phyloP scores from a whole-genome alignment of 2,329 filamentous ascomycete species.

The Aspergillus transmontanensis region DNA sequence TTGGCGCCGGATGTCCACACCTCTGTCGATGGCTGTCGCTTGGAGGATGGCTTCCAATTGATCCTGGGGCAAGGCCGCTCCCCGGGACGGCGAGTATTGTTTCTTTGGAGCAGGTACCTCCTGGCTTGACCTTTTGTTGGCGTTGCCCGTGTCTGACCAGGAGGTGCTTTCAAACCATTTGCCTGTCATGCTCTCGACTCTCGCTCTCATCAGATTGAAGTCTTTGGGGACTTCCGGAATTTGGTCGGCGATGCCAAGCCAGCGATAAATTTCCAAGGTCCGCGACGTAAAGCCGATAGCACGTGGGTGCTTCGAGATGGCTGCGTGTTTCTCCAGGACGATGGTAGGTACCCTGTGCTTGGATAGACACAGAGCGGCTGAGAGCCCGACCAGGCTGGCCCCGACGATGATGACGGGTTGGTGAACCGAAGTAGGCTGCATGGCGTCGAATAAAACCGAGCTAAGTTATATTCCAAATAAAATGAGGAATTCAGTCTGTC shows the following conservation, averaged over 20 bases:
- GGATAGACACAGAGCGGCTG: constrained; percentile 41
- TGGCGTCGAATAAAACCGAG: neutral
- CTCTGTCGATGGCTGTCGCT: constrained; percentile 32
- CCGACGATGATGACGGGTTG: constrained; percentile 41
- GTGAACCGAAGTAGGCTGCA: neutral
- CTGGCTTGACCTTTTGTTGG: neutral
- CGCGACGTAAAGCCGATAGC: constrained; percentile 41
- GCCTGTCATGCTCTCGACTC: constrained; percentile 23
- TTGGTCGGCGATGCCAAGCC: constrained; percentile 29
- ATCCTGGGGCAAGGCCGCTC: constrained; percentile 42
- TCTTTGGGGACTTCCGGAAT: constrained; percentile 19
- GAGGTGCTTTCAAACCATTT: constrained; percentile 22
- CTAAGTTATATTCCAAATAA: neutral
- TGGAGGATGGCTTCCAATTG: constrained; percentile 44
- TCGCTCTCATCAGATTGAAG: constrained; percentile 25
- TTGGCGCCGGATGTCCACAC: constrained; percentile 39
- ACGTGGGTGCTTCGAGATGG: constrained; percentile 41
- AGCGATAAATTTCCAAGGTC: constrained; percentile 42
- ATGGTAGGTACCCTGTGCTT: constrained; percentile 33
- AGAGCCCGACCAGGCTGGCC: constrained; percentile 45
- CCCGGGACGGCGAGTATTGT: constrained; percentile 27
- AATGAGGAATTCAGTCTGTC: neutral
- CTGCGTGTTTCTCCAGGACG: constrained; percentile 42
- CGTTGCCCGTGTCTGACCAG: constrained; percentile 19
- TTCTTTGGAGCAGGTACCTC: constrained; percentile 16